Percentiles rank a stretch among this genome's conserved stretches.
phyloP scores from a whole-genome alignment of 352 stramenopile genomes.

The Elongisporangium undulatum region DNA sequence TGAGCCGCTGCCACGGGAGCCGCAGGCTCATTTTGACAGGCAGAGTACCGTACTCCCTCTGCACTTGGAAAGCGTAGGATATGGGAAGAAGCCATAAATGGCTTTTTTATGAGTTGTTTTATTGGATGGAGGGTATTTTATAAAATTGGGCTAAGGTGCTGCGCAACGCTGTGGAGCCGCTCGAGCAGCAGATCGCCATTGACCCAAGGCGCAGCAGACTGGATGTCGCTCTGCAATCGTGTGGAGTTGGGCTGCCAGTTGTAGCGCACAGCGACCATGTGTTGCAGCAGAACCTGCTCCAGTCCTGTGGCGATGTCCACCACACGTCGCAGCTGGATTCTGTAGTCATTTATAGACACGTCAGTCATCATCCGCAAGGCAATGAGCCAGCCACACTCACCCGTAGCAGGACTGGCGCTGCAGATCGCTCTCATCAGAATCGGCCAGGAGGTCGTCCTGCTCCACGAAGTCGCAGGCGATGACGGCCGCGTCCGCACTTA shows the following conservation, averaged over 20 bases:
- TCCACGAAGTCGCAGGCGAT: constrained; percentile 48
- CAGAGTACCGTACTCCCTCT: background rate
- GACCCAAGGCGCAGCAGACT: constrained; percentile 39
- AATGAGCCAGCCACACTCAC: constrained; percentile 10
- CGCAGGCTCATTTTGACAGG: constrained; percentile 13
- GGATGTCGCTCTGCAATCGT: constrained; percentile 40
- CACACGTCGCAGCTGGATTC: constrained; percentile 27
- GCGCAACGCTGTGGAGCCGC: background rate
- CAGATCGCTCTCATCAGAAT: constrained; percentile 15
- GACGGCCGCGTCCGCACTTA: constrained; percentile 24
- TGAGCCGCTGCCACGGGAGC: constrained; percentile 22
- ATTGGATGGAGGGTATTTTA: background rate
- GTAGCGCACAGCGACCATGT: constrained; percentile 40
- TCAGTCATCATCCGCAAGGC: background rate
- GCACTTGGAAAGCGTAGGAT: background rate
- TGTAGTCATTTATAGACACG: constrained; percentile 2
- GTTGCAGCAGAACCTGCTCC: constrained; percentile 39
- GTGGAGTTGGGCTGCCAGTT: constrained; percentile 39
- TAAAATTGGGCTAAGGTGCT: background rate
- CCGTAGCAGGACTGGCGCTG: constrained; percentile 26
- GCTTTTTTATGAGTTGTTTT: too few relatives aligned
- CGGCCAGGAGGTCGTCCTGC: constrained; percentile 24
- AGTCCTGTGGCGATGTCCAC: constrained; percentile 22
- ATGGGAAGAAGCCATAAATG: too few relatives aligned
- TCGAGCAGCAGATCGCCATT: constrained; percentile 37